These are phyloP conservation scores for Arthrinium phaeospermum DNA, from an alignment of 2,329 filamentous ascomycete genomes.

Conservation along the genomic window DNA sequence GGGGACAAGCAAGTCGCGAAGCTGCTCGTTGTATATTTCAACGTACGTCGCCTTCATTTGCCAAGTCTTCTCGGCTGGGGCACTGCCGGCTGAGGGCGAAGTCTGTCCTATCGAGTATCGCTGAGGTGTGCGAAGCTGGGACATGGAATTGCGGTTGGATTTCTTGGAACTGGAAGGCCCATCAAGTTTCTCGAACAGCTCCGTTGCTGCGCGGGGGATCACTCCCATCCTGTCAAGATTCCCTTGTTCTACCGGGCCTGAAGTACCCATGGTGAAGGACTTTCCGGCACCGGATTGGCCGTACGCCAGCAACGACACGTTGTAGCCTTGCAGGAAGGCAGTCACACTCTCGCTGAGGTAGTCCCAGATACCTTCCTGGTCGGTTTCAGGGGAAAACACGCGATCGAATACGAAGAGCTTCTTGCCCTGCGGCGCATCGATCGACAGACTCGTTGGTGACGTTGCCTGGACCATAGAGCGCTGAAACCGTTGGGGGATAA, in stretches of 20 bases:
- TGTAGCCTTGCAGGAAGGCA: conserved; percentile 94
- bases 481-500: conserved; percentile 95
- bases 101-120: conserved; percentile 70
- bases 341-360: conserved; percentile 89
- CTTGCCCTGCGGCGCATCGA: conserved; percentile 89
- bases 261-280: conserved; percentile 98
- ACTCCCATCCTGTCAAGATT: conserved; percentile 81
- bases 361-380: conserved; percentile 91
- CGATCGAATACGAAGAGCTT: conserved; percentile 97
- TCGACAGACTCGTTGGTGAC: conserved; percentile 81
- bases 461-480: conserved; percentile 90
- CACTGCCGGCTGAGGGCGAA: conserved; percentile 33
- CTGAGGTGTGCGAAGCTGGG: conserved; percentile 79
- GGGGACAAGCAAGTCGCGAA: conserved; percentile 85
- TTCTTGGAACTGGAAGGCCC: conserved; percentile 46
- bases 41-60: conserved; percentile 93
- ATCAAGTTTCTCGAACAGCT: conserved; percentile 87
- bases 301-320: conserved; percentile 96
- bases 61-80: conserved; percentile 76
- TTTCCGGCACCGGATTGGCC: conserved; percentile 98
- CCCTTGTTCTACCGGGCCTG: conserved; percentile 78
- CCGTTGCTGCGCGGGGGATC: conserved; percentile 87
- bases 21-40: conserved; percentile 96
- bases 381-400: conserved; percentile 83
- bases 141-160: conserved; percentile 69